phyloP scores from a whole-genome alignment of 768 basidiomycete species.

The Glaciozyma martinii region DNA sequence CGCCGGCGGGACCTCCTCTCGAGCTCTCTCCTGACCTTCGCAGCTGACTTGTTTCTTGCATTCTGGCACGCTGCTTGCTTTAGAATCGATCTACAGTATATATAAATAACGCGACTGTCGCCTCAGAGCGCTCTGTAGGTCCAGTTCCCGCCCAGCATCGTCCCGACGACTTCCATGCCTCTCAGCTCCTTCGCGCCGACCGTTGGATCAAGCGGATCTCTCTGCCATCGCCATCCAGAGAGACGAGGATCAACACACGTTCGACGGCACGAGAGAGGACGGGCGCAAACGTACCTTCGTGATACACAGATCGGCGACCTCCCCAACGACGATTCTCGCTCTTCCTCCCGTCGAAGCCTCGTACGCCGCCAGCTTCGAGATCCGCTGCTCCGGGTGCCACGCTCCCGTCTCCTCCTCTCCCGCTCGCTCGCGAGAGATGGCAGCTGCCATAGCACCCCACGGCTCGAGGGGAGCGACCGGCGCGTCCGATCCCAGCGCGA shows the following conservation, averaged over 20 bases:
- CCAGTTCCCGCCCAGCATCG: constrained; percentile 34
- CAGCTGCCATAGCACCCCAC: constrained; percentile 31
- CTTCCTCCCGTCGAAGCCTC: constrained; percentile 32
- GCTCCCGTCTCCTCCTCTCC: constrained; percentile 16
- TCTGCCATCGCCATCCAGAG: no score
- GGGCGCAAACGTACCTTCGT: background rate
- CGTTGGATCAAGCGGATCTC: constrained; percentile 23
- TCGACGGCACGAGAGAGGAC: no score
- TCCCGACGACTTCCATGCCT: constrained; percentile 28
- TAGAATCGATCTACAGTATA: no score
- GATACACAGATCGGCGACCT: constrained; percentile 31
- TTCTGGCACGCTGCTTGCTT: no score
- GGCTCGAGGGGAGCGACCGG: constrained; percentile 35
- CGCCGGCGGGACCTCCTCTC: no score
- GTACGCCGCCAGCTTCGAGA: constrained; percentile 31
- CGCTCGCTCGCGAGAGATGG: constrained; percentile 17
- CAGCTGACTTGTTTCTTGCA: no score
- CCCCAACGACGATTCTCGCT: constrained; percentile 20
- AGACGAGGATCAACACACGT: no score
- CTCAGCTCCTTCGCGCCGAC: constrained; percentile 27
- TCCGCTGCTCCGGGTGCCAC: constrained; percentile 34
- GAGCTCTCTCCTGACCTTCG: no score
- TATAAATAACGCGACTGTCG: no score
- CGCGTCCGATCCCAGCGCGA: constrained; percentile 35
- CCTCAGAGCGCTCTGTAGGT: constrained; percentile 11